Evolutionary conservation across 2,329 filamentous ascomycete species (phyloP).

Genomic region (Akanthomyces dipterigenus): DNA sequence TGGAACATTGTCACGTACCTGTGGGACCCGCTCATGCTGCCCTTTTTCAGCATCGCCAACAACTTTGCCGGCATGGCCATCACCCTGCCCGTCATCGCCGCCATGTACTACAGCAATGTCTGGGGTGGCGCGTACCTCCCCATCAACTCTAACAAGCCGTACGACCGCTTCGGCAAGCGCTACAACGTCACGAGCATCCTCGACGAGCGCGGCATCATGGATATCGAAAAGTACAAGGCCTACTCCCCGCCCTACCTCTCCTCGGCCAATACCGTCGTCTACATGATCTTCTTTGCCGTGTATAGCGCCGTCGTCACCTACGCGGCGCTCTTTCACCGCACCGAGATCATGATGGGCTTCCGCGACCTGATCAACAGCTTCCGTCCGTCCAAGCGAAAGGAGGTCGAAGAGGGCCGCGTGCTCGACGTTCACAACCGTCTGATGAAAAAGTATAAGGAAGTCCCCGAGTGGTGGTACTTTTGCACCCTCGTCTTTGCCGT

Average conservation of each 20-base stretch:
- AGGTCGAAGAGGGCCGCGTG: constrained; percentile 13
- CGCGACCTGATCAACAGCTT: constrained; percentile 20
- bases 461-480: constrained; percentile 39
- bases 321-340: constrained; percentile 24
- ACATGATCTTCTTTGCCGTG: constrained; percentile 22
- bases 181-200: constrained; percentile 30
- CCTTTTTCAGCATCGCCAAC: constrained; percentile 33
- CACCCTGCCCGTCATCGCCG: constrained; percentile 31
- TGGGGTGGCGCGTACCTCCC: constrained; percentile 38
- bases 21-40: constrained; percentile 28
- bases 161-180: constrained; percentile 33
- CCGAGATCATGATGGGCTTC: constrained; percentile 23
- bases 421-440: constrained; percentile 26
- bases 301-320: constrained; percentile 24
- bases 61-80: constrained; percentile 29
- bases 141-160: constrained; percentile 37
- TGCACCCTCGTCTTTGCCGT: constrained; percentile 26
- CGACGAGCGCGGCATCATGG: constrained; percentile 30
- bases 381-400: constrained; percentile 17
- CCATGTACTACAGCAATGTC: constrained; percentile 36
- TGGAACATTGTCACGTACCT: constrained; percentile 33
- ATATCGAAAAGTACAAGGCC: constrained; percentile 30
- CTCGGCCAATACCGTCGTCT: constrained; percentile 24
- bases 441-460: constrained; percentile 25
- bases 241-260: constrained; percentile 35